Evolutionary conservation across 2,329 filamentous ascomycete genomes (phyloP), one percentile per base, ranked within the genome.

Genomic region (Botrytis hyacinthi): DNA sequence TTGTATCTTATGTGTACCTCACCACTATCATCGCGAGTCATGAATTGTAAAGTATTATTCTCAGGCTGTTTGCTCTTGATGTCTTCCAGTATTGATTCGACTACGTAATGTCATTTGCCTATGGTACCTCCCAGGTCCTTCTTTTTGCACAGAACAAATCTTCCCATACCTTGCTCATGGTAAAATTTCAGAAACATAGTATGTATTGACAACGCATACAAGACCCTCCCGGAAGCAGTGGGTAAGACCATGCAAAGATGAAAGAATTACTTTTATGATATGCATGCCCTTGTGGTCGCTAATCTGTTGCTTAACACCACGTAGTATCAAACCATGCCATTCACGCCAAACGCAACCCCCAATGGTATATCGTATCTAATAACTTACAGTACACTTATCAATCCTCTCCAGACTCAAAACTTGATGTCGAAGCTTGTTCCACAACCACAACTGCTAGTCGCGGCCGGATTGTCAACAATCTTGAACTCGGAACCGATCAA

Each of bases 361-460:
- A 57, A 57, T 57, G 35, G 48, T 57, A 57, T 44, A 69, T 57
- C 37, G 20, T 68, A 48, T 66, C 67, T 63, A 48, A 40, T 61
- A 68, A 65, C 66, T 42, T 42, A 42, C 44, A 20, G 5, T 61
- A 62, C 54, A 46, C 35, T 66, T 60, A 22, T 46, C 40, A 9
- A 29, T 26, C 42, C 26, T 65, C 29, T 44, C 63, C 48, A 75
- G 84, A 91, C 81, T 88, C 83, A 70, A 46, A 73, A 70, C 81
- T 95, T 94, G 77, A 98, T 94, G 84, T 98, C 96, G 83, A 99
- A 99, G 81, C 95, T 98, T 26, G 95, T 98, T 12, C 96, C 96
- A 83, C 96, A 99, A 1, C 96, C 96, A 84, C 96, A 99, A 82
- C 93, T 97, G 83, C 95, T 98, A 73, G 92, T 94, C 7, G 96